Base-by-base conservation (phyloP, 2,329 filamentous ascomycete species). In the Fusarium napiforme region DNA sequence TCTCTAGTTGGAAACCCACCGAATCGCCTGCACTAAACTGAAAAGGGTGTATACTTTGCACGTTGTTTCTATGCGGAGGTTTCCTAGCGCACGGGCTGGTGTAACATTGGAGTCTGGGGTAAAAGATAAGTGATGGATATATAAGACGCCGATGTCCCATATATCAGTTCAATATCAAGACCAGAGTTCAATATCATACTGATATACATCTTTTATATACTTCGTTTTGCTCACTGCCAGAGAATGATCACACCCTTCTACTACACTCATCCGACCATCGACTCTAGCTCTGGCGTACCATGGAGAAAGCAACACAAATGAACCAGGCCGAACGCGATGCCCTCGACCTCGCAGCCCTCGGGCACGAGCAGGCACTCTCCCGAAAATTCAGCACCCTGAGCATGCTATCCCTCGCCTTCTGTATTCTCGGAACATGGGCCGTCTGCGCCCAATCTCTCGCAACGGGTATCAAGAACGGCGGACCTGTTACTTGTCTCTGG, bases 331-430 rank as follows among this genome's bases (percentile, higher is more conserved):
- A 74, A 34, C 68, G 64, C 40, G 72, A 74, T 58, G 72, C 72
- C 30, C 64, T 74, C 30, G 82, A 84, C 61, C 82, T 84, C 56
- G 83, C 83, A 36, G 79, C 78, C 34, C 73, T 84, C 21, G 83
- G 83, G 60, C 83, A 84, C 60, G 76, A 74, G 39, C 79, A 84
- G 72, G 78, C 73, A 7, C 81, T 85, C 39, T 74, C 78, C 9
- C 82, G 83, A 49, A 84, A 89, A 72, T 90, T 90, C 77, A 84
- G 83, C 75, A 79, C 84, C 9, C 84, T 83, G 83, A 88, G 86
- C 79, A 89, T 90, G 86, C 81, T 90, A 18, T 85, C 87, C 28
- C 82, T 90, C 37, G 86, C 87, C 47, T 89, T 90, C 64, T 87
- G 85, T 69, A 86, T 90, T 37, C 82, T 90, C 36, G 88, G 87